A percentile compares a stretch with the other conserved stretches of the same genome.
phyloP scores from a whole-genome alignment of 75 land plant species.

The Larix kaempferi region DNA sequence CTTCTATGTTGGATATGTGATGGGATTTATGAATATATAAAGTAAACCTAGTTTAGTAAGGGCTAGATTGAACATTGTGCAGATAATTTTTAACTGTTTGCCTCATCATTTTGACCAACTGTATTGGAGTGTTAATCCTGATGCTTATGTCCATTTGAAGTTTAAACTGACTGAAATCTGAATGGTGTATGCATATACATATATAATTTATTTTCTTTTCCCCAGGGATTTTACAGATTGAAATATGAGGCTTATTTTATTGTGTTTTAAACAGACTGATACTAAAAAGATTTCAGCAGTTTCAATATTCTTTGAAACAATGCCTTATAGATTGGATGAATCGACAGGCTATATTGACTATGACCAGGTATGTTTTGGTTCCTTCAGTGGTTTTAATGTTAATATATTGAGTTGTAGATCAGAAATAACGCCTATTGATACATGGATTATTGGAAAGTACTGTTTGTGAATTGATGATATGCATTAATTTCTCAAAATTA shows the following conservation, averaged over 20 bases:
- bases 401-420: background rate
- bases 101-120: background rate
- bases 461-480: background rate
- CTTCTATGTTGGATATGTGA: background rate
- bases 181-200: too few species aligned
- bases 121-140: background rate
- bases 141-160: background rate
- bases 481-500: background rate
- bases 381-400: background rate
- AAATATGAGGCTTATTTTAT: background rate
- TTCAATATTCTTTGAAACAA: slow-evolving; percentile 56
- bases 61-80: background rate
- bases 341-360: slow-evolving; percentile 56
- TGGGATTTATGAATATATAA: background rate
- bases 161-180: too few species aligned
- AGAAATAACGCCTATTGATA: background rate
- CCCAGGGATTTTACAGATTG: background rate
- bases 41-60: background rate
- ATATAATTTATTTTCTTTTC: background rate
- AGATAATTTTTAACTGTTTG: background rate
- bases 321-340: slow-evolving; percentile 56
- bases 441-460: background rate
- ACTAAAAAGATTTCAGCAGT: slow-evolving; percentile 65
- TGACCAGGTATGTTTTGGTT: slow-evolving; percentile 25
- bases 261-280: slow-evolving; percentile 35